phyloP scores from a whole-genome alignment of 345 rosid species.

The Hypericum perforatum region DNA sequence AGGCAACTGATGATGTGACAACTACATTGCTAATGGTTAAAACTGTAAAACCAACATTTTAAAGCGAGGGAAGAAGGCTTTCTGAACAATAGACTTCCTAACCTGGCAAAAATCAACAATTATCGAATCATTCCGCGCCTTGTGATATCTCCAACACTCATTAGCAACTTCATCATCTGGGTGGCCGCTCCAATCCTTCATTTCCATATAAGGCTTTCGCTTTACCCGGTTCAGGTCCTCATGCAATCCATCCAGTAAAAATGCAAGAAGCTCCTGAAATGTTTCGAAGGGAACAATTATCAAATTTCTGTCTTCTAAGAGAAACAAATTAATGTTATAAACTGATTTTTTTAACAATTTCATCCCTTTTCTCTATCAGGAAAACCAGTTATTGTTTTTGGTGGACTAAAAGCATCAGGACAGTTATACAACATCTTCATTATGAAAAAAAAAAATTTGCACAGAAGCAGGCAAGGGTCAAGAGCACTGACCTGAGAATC shows the following conservation, averaged over 20 bases:
- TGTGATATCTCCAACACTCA: constrained; percentile 82
- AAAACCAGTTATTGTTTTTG: too few species aligned
- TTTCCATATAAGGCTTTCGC: constrained; percentile 77
- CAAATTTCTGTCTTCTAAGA: neutral
- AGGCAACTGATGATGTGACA: too few species aligned
- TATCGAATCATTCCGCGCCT: constrained; percentile 87
- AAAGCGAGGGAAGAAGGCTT: too few species aligned
- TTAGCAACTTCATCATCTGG: constrained; percentile 86
- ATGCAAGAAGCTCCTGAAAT: constrained; percentile 76
- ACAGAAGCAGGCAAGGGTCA: too few species aligned
- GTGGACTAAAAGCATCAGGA: too few species aligned
- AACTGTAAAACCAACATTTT: too few species aligned
- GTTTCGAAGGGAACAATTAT: neutral
- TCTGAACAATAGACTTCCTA: constrained; percentile 12
- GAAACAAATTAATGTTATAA: too few species aligned
- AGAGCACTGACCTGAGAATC: constrained; percentile 72
- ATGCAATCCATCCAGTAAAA: constrained; percentile 85
- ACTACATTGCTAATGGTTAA: too few species aligned
- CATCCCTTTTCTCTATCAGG: too few species aligned
- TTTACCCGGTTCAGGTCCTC: constrained; percentile 94
- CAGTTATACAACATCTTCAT: too few species aligned
- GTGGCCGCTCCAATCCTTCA: constrained; percentile 63
- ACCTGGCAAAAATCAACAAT: constrained; percentile 96
- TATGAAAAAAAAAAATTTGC: too few species aligned
- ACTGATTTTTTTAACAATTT: too few species aligned